Conservation (phyloP, 2,329 filamentous ascomycete genomes). For the Sarocladium oryzae region DNA sequence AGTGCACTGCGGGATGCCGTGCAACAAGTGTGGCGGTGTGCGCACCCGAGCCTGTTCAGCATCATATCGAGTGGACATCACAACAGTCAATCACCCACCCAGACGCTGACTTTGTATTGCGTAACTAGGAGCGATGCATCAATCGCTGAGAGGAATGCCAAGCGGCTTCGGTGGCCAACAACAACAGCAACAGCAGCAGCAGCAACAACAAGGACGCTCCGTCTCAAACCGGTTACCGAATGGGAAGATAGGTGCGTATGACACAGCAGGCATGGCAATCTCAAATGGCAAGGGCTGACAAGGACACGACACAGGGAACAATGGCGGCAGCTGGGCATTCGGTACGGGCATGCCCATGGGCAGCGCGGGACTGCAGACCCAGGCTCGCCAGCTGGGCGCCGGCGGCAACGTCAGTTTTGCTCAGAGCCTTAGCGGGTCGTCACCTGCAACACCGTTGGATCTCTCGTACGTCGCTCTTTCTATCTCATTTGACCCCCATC, state of each 20-base stretch:
- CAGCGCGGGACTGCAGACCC: slow-evolving; percentile 43
- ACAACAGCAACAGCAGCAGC: slow-evolving; percentile 30
- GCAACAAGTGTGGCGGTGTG: background rate
- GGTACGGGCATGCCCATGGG: slow-evolving; percentile 56
- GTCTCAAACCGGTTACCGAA: slow-evolving; percentile 56
- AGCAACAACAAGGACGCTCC: slow-evolving; percentile 34
- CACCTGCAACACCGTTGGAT: slow-evolving; percentile 56
- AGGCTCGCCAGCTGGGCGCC: slow-evolving; percentile 45
- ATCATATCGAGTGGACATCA: too few relatives aligned
- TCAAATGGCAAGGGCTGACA: slow-evolving; percentile 15
- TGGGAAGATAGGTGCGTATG: slow-evolving; percentile 51
- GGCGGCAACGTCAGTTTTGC: slow-evolving; percentile 55
- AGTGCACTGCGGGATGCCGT: background rate
- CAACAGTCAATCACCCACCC: too few relatives aligned
- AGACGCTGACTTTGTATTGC: background rate
- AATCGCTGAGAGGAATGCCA: slow-evolving; percentile 56
- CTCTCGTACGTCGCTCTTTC: slow-evolving; percentile 49
- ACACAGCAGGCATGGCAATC: background rate
- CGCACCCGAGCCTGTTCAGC: too few relatives aligned
- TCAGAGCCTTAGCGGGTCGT: slow-evolving; percentile 57
- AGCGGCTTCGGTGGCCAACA: slow-evolving; percentile 53
- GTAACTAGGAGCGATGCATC: slow-evolving; percentile 49
- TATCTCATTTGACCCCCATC: background rate
- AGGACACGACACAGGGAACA: slow-evolving; percentile 34
- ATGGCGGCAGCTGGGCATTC: slow-evolving; percentile 52